Percentiles rank a stretch among this genome's conserved stretches.
These are phyloP conservation scores for Pseudogymnoascus sp. DNA, from an alignment of 2,329 filamentous ascomycete genomes.

Conservation along the genomic window DNA sequence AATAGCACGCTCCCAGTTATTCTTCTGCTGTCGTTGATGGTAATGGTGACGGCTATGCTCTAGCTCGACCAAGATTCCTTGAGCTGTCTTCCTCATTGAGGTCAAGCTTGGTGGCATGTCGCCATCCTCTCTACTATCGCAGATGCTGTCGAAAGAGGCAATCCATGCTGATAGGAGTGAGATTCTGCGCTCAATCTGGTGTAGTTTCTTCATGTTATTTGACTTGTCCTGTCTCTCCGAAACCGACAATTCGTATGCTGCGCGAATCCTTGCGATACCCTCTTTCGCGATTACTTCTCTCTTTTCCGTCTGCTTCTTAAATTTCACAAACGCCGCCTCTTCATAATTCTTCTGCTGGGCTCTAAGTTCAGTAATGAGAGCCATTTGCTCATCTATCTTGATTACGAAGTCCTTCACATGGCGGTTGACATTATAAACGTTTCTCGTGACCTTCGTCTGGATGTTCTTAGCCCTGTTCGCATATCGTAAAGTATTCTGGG, in stretches of 20 bases:
- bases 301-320: constrained; percentile 84
- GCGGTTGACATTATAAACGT: constrained; percentile 97
- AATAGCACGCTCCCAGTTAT: constrained; percentile 77
- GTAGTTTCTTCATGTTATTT: constrained; percentile 70
- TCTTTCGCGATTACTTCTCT: constrained; percentile 67
- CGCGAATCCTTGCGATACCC: constrained; percentile 68
- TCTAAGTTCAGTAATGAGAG: constrained; percentile 91
- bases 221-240: constrained; percentile 71
- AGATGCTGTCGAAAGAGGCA: constrained; percentile 77
- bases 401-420: constrained; percentile 99
- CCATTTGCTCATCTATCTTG: constrained; percentile 98
- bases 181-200: constrained; percentile 76
- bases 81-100: constrained; percentile 77
- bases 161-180: constrained; percentile 85
- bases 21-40: constrained; percentile 71
- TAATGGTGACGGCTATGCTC: constrained; percentile 86
- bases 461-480: constrained; percentile 98
- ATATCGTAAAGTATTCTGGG: constrained; percentile 94
- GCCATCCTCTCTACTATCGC: constrained; percentile 55
- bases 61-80: constrained; percentile 79
- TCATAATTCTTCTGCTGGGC: constrained; percentile 88
- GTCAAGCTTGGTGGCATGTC: constrained; percentile 60
- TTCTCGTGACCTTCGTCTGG: constrained; percentile 97
- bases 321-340: constrained; percentile 71
- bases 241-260: constrained; percentile 73